These are phyloP conservation scores for Acrocalymma vagum DNA, from an alignment of 2,329 filamentous ascomycete species.

Conservation along the genomic window DNA sequence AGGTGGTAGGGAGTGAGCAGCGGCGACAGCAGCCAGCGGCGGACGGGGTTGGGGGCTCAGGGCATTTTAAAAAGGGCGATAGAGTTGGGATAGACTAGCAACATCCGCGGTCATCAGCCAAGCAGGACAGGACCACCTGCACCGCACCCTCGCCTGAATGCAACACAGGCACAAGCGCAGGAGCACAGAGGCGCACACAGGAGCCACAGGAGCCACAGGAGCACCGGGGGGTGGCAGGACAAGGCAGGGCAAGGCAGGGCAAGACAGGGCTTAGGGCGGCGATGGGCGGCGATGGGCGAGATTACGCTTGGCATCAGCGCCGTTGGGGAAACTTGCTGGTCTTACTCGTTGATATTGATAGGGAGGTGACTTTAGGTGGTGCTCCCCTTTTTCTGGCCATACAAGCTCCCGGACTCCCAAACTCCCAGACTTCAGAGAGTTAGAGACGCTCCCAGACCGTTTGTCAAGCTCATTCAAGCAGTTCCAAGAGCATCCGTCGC, in stretches of 20 bases:
- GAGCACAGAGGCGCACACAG: slow-evolving; percentile 22
- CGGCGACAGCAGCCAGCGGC: slow-evolving; percentile 6
- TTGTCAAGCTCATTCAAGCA: slow-evolving; percentile 1
- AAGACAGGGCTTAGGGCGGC: too few relatives aligned
- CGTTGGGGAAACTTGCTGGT: too few relatives aligned
- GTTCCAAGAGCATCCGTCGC: too few relatives aligned
- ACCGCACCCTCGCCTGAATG: too few relatives aligned
- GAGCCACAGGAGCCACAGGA: background rate
- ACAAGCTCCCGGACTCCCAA: too few relatives aligned
- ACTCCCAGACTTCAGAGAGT: too few relatives aligned
- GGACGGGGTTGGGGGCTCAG: slow-evolving; percentile 24
- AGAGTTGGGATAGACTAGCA: too few relatives aligned
- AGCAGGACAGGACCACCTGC: too few relatives aligned
- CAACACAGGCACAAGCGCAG: slow-evolving; percentile 28
- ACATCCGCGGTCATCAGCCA: slow-evolving; percentile 24
- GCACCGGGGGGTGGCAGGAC: too few relatives aligned
- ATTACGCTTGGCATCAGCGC: slow-evolving; percentile 37
- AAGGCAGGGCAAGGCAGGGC: background rate
- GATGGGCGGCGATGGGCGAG: slow-evolving; percentile 24
- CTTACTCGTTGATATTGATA: too few relatives aligned
- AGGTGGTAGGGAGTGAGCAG: slow-evolving; percentile 21
- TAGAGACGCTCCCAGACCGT: slow-evolving; percentile 11
- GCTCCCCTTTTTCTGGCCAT: too few relatives aligned
- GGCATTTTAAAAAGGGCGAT: slow-evolving; percentile 31
- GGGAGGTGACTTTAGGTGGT: too few relatives aligned